A percentile compares a stretch with the other conserved stretches of the same genome.
Evolutionary conservation across 2,329 filamentous ascomycete genomes (phyloP).

Genomic region (Microsporum audouinii): DNA sequence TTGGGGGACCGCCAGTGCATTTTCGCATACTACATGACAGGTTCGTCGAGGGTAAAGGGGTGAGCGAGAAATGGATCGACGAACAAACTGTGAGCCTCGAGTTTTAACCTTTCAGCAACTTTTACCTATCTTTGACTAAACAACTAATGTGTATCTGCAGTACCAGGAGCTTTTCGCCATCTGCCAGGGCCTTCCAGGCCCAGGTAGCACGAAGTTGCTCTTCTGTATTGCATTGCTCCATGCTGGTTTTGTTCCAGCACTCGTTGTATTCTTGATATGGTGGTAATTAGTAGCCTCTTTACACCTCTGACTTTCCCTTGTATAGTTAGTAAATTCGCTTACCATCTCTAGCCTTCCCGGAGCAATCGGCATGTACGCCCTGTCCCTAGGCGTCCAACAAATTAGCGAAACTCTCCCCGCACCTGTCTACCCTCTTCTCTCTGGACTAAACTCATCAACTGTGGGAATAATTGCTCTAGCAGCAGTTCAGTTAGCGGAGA

Average conservation of each 20-base stretch:
- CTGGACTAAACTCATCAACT: slow-evolving; percentile 59
- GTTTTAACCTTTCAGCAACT: not conserved
- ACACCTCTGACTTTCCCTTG: not conserved
- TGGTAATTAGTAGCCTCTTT: slow-evolving; percentile 32
- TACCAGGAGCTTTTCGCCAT: slow-evolving; percentile 63
- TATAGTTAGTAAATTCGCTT: not conserved
- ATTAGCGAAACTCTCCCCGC: slow-evolving; percentile 49
- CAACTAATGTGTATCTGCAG: slow-evolving; percentile 25
- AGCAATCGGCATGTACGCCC: slow-evolving; percentile 56
- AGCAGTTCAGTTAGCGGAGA: slow-evolving; percentile 55
- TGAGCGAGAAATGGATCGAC: slow-evolving; percentile 52
- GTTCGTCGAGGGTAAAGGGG: slow-evolving; percentile 43
- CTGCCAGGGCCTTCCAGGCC: slow-evolving; percentile 57
- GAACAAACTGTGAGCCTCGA: slow-evolving; percentile 47
- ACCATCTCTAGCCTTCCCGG: slow-evolving; percentile 47
- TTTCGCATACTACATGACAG: slow-evolving; percentile 55
- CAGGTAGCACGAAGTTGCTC: slow-evolving; percentile 58
- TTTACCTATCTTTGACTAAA: not conserved
- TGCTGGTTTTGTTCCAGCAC: slow-evolving; percentile 46
- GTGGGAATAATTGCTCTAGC: slow-evolving; percentile 62
- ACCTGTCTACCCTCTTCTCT: slow-evolving; percentile 56
- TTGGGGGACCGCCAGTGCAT: slow-evolving; percentile 58
- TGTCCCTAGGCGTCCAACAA: slow-evolving; percentile 53
- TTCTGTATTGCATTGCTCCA: slow-evolving; percentile 59
- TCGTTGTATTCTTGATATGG: slow-evolving; percentile 54